These are phyloP conservation scores for Lasiodiplodia theobromae DNA, from an alignment of 2,329 filamentous ascomycete species.

Conservation along the genomic window DNA sequence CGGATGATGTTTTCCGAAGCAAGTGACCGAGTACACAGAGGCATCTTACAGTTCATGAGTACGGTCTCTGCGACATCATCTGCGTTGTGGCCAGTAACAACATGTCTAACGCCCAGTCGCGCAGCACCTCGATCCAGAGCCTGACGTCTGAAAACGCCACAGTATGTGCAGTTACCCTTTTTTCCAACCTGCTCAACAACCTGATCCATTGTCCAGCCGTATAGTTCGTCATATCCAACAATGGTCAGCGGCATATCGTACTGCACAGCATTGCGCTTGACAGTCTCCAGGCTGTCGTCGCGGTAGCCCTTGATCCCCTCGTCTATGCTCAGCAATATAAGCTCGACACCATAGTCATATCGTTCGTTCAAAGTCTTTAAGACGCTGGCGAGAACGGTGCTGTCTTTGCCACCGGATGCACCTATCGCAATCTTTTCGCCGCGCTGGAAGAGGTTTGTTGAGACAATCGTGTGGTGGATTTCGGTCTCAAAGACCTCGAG, in stretches of 20 bases:
- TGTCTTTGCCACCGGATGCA: conserved; percentile 96
- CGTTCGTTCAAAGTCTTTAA: conserved; percentile 94
- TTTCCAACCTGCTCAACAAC: conserved; percentile 96
- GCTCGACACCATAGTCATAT: conserved; percentile 82
- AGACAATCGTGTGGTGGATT: conserved; percentile 88
- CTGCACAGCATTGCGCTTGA: conserved; percentile 90
- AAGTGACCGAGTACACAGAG: not conserved
- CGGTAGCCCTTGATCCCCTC: conserved; percentile 97
- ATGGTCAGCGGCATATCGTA: conserved; percentile 93
- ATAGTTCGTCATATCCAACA: conserved; percentile 90
- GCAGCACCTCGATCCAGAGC: conserved; percentile 92
- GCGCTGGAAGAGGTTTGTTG: conserved; percentile 78
- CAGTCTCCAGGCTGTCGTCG: conserved; percentile 94
- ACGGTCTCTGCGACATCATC: conserved; percentile 98
- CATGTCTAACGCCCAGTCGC: conserved; percentile 85
- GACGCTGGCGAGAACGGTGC: conserved; percentile 92
- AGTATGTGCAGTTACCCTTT: conserved; percentile 99
- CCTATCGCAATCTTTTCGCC: conserved; percentile 93
- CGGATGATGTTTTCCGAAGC: not conserved
- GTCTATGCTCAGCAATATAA: conserved; percentile 89
- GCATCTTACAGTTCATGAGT: conserved; percentile 77
- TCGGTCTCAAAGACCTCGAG: conserved; percentile 88
- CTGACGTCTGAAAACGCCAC: conserved; percentile 93
- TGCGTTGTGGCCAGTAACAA: conserved; percentile 97
- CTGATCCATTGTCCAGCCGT: conserved; percentile 99